Evolutionary conservation across 306 rosid species (phyloP).

Genomic region (Cicer arietinum): DNA sequence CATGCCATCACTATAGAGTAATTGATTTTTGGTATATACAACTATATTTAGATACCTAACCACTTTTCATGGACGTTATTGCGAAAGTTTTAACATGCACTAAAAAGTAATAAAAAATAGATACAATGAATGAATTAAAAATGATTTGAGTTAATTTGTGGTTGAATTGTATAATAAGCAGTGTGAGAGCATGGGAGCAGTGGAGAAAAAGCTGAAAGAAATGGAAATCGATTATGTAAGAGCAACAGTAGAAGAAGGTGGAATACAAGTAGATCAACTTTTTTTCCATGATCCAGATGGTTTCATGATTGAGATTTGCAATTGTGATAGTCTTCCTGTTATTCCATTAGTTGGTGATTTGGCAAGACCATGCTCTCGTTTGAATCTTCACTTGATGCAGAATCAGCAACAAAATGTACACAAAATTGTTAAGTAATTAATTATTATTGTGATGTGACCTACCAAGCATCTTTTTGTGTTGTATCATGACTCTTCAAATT

Average conservation of each 20-base stretch:
- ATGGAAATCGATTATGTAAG: conserved; percentile 71
- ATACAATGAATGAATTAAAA: no score
- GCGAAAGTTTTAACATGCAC: no score
- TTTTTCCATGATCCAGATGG: conserved; percentile 98
- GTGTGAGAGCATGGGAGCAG: conserved; percentile 96
- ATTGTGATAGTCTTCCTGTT: conserved; percentile 91
- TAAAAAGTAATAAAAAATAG: no score
- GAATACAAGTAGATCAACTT: conserved; percentile 83
- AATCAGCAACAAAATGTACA: conserved; percentile 48
- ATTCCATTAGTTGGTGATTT: conserved; percentile 65
- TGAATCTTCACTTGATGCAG: conserved; percentile 48
- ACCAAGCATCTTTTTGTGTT: not conserved
- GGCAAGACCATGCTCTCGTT: conserved; percentile 50
- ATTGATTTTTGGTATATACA: no score
- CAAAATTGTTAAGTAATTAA: conserved; percentile 36
- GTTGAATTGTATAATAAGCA: conserved; percentile 22
- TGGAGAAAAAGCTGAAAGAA: conserved; percentile 88
- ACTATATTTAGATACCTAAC: no score
- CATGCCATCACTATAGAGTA: no score
- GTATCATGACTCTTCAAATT: not conserved
- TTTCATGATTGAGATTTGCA: conserved; percentile 93
- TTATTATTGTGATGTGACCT: not conserved
- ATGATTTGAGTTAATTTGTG: not conserved
- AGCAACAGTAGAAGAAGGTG: conserved; percentile 85
- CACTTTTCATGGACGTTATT: no score